phyloP scores from a whole-genome alignment of 495 filamentous ascomycete species.

The Aspergillus ostianus region DNA sequence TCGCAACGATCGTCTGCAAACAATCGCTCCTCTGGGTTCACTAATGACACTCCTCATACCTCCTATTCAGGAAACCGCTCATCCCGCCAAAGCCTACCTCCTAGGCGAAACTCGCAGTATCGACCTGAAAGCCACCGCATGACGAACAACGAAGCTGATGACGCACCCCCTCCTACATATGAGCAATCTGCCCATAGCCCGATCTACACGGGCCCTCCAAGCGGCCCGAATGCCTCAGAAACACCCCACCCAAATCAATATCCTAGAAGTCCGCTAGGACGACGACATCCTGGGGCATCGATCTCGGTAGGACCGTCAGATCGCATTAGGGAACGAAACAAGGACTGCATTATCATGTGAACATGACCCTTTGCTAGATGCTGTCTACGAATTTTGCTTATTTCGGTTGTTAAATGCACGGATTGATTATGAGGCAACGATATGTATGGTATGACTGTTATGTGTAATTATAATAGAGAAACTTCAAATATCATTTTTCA shows the following conservation, averaged over 20 bases:
- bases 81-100: constrained; percentile 14
- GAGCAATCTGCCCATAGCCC: constrained; percentile 70
- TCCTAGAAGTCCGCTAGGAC: constrained; percentile 16
- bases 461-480: background rate
- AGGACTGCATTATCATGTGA: constrained; percentile 50
- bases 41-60: background rate
- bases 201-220: constrained; percentile 61
- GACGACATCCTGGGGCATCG: constrained; percentile 16
- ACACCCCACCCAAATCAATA: constrained; percentile 22
- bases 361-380: background rate
- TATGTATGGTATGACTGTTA: constrained; percentile 8
- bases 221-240: constrained; percentile 49
- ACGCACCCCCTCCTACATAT: constrained; percentile 74
- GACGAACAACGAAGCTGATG: constrained; percentile 41
- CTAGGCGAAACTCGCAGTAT: constrained; percentile 16
- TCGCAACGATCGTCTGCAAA: background rate
- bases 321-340: constrained; percentile 29
- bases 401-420: constrained; percentile 1
- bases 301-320: constrained; percentile 19
- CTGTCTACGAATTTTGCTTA: background rate
- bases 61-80: background rate
- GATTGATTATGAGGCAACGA: background rate
- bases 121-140: constrained; percentile 30
- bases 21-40: background rate
- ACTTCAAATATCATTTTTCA: background rate